A percentile compares a stretch with the other conserved stretches of the same genome.
Conservation (phyloP, 257 asterid species). For the Solanum pimpinellifolium region DNA sequence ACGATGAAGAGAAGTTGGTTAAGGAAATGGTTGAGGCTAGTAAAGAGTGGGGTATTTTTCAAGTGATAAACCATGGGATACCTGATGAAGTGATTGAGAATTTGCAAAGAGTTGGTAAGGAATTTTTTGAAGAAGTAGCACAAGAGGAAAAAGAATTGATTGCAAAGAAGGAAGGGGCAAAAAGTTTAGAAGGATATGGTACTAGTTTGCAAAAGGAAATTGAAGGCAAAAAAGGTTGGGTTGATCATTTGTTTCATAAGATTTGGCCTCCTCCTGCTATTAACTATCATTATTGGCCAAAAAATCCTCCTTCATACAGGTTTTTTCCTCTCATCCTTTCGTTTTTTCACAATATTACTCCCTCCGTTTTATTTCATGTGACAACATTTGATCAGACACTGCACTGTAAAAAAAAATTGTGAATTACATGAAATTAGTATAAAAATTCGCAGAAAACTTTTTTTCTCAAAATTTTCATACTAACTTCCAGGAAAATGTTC, state of each 20-base stretch:
- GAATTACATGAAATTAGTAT: no score
- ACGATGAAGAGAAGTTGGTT: not conserved
- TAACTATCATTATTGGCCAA: conserved; percentile 57
- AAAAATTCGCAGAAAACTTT: accelerated
- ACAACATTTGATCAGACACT: no score
- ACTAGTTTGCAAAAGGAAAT: conserved; percentile 40
- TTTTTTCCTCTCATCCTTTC: not conserved
- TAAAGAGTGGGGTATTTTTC: conserved; percentile 28
- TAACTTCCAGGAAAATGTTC: no score
- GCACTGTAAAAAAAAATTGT: no score
- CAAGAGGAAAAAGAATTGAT: conserved; percentile 20
- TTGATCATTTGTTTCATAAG: conserved; percentile 72
- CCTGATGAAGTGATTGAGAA: conserved; percentile 13
- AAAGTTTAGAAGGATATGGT: conserved; percentile 61
- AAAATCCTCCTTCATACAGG: conserved; percentile 65
- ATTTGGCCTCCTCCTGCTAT: conserved; percentile 59
- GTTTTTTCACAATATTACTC: not conserved
- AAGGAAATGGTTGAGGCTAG: conserved; percentile 8
- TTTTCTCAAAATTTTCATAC: accelerated
- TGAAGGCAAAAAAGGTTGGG: conserved; percentile 75
- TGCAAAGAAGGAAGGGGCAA: conserved; percentile 32
- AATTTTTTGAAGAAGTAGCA: conserved; percentile 20
- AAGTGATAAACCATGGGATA: conserved; percentile 28
- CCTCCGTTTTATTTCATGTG: accelerated
- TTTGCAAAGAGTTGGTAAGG: conserved; percentile 17